These are phyloP conservation scores for Daedaleopsis sinensis DNA, from an alignment of 768 basidiomycete species.

Conservation along the genomic window DNA sequence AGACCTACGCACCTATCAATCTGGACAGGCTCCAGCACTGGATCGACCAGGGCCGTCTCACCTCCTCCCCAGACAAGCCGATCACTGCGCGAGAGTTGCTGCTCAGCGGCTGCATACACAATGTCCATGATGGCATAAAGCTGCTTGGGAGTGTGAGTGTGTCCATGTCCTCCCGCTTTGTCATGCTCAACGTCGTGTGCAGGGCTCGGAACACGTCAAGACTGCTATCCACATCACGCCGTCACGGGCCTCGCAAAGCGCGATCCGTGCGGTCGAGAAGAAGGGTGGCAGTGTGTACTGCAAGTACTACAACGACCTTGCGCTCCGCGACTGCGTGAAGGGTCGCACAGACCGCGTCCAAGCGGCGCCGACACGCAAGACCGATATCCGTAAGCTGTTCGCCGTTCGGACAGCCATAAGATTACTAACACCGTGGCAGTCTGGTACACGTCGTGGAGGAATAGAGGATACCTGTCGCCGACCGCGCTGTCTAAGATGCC, in stretches of 20 bases:
- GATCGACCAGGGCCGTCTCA: slow-evolving; percentile 83
- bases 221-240: slow-evolving; percentile 78
- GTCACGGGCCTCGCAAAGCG: slow-evolving; percentile 84
- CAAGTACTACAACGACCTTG: slow-evolving; percentile 88
- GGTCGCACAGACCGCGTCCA: slow-evolving; percentile 68
- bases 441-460: slow-evolving; percentile 76
- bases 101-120: slow-evolving; percentile 86
- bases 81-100: slow-evolving; percentile 88
- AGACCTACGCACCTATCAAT: slow-evolving; percentile 82
- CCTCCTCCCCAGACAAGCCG: slow-evolving; percentile 75
- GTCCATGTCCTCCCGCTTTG: slow-evolving; percentile 23
- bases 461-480: slow-evolving; percentile 76
- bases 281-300: slow-evolving; percentile 85
- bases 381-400: slow-evolving; percentile 27
- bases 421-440: slow-evolving; percentile 42
- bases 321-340: slow-evolving; percentile 78
- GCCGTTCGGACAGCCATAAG: slow-evolving; percentile 4
- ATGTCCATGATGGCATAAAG: slow-evolving; percentile 90
- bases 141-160: slow-evolving; percentile 73
- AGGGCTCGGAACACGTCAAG: slow-evolving; percentile 72
- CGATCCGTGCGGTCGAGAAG: slow-evolving; percentile 82
- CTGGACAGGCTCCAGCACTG: slow-evolving; percentile 88
- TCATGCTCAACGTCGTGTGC: neutral
- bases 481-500: slow-evolving; percentile 61
- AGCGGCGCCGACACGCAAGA: slow-evolving; percentile 83